Evolutionary conservation across 495 filamentous ascomycete species (phyloP).

Genomic region (Penicillium coffeae): DNA sequence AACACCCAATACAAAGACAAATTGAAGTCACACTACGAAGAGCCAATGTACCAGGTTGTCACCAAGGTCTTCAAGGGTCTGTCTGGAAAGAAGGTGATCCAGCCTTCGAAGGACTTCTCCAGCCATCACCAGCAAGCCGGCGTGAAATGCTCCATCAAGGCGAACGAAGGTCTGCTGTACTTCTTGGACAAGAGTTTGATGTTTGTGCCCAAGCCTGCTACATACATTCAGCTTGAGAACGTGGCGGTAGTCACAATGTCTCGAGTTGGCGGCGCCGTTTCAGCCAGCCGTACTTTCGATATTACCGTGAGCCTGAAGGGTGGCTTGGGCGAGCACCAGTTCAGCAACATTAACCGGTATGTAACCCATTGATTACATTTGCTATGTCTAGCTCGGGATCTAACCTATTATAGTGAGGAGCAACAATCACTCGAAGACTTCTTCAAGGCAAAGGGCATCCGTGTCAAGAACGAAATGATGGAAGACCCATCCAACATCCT

Average conservation of each 20-base stretch:
- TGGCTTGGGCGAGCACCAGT: slow-evolving; percentile 77
- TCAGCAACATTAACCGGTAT: slow-evolving; percentile 96
- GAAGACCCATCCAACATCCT: slow-evolving; percentile 45
- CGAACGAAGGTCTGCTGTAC: slow-evolving; percentile 94
- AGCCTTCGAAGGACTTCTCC: slow-evolving; percentile 88
- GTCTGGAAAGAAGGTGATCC: slow-evolving; percentile 87
- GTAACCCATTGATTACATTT: slow-evolving; percentile 1
- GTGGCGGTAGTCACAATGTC: slow-evolving; percentile 89
- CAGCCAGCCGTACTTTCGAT: slow-evolving; percentile 93
- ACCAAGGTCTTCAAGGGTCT: slow-evolving; percentile 91
- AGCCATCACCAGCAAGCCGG: slow-evolving; percentile 90
- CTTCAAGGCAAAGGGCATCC: slow-evolving; percentile 87
- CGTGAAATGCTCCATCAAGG: slow-evolving; percentile 99
- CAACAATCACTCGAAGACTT: slow-evolving; percentile 92
- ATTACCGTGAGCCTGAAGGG: slow-evolving; percentile 86
- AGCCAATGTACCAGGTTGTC: slow-evolving; percentile 85
- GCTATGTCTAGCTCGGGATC: neutral
- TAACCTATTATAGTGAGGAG: slow-evolving; percentile 61
- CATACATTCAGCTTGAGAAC: slow-evolving; percentile 91
- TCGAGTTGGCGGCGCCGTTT: slow-evolving; percentile 88
- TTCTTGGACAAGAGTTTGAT: slow-evolving; percentile 98
- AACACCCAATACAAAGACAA: slow-evolving; percentile 86
- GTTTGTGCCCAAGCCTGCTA: slow-evolving; percentile 97
- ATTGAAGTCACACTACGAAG: slow-evolving; percentile 81
- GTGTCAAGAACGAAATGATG: slow-evolving; percentile 94